These are phyloP conservation scores for Rhodotorula sp. DNA, from an alignment of 1,284 basidiomycete species.

Conservation along the genomic window DNA sequence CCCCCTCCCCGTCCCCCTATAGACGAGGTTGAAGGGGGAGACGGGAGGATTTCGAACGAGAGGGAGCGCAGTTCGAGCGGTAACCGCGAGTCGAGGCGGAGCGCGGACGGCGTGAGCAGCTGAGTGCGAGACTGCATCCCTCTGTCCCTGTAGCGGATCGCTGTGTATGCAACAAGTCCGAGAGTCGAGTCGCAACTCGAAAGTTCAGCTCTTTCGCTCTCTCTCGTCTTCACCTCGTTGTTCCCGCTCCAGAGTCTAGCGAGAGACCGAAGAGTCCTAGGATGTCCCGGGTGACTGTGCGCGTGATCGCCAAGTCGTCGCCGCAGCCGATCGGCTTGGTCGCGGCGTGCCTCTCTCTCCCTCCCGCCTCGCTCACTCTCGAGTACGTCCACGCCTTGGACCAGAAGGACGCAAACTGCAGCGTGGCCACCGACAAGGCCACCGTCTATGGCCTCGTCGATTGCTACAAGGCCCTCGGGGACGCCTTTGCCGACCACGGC, in stretches of 20 bases:
- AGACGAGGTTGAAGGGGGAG: conserved; percentile 20
- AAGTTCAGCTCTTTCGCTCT: too few species aligned
- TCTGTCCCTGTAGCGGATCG: background rate
- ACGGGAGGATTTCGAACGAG: conserved; percentile 70
- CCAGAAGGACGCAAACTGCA: conserved; percentile 11
- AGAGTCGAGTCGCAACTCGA: too few species aligned
- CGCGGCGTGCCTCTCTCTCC: conserved; percentile 24
- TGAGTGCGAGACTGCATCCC: conserved; percentile 30
- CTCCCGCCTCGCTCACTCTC: conserved; percentile 19
- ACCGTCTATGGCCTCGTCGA: conserved; percentile 20
- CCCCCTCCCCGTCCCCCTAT: background rate
- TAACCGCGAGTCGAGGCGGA: conserved; percentile 81
- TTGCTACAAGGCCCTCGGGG: conserved; percentile 34
- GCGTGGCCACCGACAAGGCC: conserved; percentile 22
- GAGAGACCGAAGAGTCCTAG: too few species aligned
- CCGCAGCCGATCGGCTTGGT: conserved; percentile 18
- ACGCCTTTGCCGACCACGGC: conserved; percentile 35
- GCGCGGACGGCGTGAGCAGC: conserved; percentile 29
- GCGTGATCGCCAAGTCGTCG: conserved; percentile 17
- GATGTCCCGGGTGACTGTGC: conserved; percentile 10
- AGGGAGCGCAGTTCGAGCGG: conserved; percentile 87
- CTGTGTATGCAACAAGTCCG: too few species aligned
- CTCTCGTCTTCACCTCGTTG: too few species aligned
- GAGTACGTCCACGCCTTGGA: conserved; percentile 30
- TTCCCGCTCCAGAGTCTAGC: too few species aligned